Evolutionary conservation across 2,329 filamentous ascomycete species (phyloP).

Genomic region (Aspergillus sp.): DNA sequence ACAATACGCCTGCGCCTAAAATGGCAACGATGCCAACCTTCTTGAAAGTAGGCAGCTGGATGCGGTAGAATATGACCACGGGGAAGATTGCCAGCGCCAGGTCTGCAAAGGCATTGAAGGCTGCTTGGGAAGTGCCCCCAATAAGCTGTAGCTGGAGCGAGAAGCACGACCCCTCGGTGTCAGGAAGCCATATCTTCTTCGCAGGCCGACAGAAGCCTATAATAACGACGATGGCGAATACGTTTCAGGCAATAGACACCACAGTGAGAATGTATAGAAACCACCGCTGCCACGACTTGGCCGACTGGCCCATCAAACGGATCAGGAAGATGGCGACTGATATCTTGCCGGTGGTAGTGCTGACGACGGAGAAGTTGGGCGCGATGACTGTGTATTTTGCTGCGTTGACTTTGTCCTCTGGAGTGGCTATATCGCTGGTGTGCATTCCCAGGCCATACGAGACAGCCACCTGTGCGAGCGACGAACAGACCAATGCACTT

Average conservation of each 20-base stretch:
- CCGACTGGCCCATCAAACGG: conserved; percentile 11
- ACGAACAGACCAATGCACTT: conserved; percentile 15
- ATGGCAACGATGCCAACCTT: conserved; percentile 16
- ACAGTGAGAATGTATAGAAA: conserved; percentile 16
- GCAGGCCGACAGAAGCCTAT: conserved; percentile 16
- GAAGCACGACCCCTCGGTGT: conserved; percentile 14
- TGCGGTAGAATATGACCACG: conserved; percentile 7
- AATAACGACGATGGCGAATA: conserved; percentile 13
- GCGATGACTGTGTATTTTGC: conserved; percentile 18
- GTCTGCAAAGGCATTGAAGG: conserved; percentile 17
- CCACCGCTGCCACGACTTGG: conserved; percentile 7
- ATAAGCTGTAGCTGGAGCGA: conserved; percentile 11
- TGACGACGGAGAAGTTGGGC: conserved; percentile 16
- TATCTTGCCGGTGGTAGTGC: conserved; percentile 18
- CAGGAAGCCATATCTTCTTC: conserved; percentile 14
- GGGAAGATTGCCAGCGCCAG: conserved; percentile 16
- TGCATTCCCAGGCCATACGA: conserved; percentile 20
- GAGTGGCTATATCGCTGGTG: conserved; percentile 7
- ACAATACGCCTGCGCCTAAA: conserved; percentile 15
- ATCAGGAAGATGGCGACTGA: conserved; percentile 19
- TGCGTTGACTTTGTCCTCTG: conserved; percentile 2
- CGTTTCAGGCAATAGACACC: conserved; percentile 15
- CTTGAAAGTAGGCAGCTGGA: conserved; percentile 6
- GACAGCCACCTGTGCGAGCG: conserved; percentile 11
- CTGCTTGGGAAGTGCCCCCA: conserved; percentile 14